Evolutionary conservation across 1,139 yeast species (phyloP).

Genomic region (Candida tropicalis): DNA sequence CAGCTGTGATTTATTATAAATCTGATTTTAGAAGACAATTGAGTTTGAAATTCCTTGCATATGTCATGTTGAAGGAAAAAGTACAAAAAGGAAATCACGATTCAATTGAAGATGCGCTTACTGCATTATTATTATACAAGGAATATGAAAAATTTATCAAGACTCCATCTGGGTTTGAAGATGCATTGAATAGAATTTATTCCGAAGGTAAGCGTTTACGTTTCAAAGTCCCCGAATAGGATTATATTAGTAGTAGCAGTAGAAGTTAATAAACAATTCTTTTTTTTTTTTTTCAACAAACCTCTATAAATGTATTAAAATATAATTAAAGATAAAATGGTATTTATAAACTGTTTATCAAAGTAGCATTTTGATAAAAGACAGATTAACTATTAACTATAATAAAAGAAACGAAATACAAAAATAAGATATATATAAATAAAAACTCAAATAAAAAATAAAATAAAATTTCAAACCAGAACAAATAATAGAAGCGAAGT

Average conservation of each 20-base stretch:
- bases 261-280: not conserved
- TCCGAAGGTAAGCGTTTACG: constrained; percentile 65
- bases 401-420: not conserved
- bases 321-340: too few species aligned
- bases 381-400: not conserved
- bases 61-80: constrained; percentile 68
- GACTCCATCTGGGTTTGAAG: constrained; percentile 60
- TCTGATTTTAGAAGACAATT: constrained; percentile 72
- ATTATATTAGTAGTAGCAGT: too few species aligned
- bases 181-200: constrained; percentile 65
- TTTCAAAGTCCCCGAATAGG: constrained; percentile 42
- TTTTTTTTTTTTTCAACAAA: too few species aligned
- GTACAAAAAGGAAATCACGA: constrained; percentile 96
- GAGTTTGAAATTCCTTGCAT: constrained; percentile 87
- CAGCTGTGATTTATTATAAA: constrained; percentile 76
- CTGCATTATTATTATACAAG: constrained; percentile 79
- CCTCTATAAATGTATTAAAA: too few species aligned
- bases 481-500: not conserved
- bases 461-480: not conserved
- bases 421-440: too few species aligned
- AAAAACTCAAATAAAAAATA: too few species aligned
- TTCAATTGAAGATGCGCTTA: constrained; percentile 92
- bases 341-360: not conserved
- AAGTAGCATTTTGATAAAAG: not conserved
- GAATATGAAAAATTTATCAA: constrained; percentile 62